These are phyloP conservation scores for Talaromyces sp. DNA, from an alignment of 2,329 filamentous ascomycete species.

Conservation along the genomic window DNA sequence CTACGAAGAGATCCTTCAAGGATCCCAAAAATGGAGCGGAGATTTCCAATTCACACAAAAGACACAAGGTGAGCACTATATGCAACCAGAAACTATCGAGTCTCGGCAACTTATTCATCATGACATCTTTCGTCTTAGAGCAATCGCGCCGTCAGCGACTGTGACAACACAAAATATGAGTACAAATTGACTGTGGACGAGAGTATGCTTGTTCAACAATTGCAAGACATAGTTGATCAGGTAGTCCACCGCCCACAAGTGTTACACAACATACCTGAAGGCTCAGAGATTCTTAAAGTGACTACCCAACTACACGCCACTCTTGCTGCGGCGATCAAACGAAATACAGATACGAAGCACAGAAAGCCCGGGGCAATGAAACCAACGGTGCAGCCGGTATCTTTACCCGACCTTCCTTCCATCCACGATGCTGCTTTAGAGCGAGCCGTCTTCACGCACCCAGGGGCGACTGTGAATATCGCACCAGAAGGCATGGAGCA, in stretches of 20 bases:
- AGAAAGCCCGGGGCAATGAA: slow-evolving; percentile 19
- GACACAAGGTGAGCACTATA: slow-evolving; percentile 24
- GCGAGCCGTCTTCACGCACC: slow-evolving; percentile 66
- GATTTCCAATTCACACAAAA: slow-evolving; percentile 19
- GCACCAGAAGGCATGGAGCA: slow-evolving; percentile 34
- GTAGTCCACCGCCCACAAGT: slow-evolving; percentile 13
- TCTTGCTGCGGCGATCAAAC: slow-evolving; percentile 8
- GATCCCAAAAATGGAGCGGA: slow-evolving; percentile 14
- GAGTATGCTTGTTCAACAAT: slow-evolving; percentile 13
- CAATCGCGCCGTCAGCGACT: background rate
- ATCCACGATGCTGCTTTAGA: slow-evolving; percentile 62
- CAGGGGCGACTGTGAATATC: slow-evolving; percentile 43
- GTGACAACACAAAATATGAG: background rate
- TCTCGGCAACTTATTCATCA: background rate
- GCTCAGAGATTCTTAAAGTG: slow-evolving; percentile 16
- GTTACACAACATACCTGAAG: slow-evolving; percentile 8
- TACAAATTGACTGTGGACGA: background rate
- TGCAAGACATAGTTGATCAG: slow-evolving; percentile 14
- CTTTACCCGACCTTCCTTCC: slow-evolving; percentile 51
- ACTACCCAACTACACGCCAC: slow-evolving; percentile 13
- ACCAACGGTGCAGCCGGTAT: slow-evolving; percentile 8
- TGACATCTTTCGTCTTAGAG: slow-evolving; percentile 11
- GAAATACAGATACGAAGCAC: slow-evolving; percentile 12
- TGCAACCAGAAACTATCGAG: background rate
- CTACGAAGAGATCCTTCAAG: slow-evolving; percentile 28